phyloP scores from a whole-genome alignment of 2,329 filamentous ascomycete species.

The Aspergillus flavus region DNA sequence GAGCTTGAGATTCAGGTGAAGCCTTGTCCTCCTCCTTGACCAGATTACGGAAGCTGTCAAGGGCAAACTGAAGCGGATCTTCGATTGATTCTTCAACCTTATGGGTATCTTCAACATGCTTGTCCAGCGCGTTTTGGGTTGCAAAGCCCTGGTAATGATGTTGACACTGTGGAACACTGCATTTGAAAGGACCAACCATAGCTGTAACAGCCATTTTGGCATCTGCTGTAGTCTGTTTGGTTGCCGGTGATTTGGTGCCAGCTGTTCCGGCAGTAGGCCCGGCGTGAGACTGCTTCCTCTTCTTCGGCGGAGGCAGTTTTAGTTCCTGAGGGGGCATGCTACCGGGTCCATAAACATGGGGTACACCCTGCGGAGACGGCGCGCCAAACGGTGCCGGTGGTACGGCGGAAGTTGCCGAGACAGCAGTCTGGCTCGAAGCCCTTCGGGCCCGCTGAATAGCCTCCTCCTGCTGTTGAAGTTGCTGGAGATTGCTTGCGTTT shows the following conservation, averaged over 20 bases:
- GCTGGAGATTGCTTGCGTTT: constrained; percentile 52
- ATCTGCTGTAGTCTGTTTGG: constrained; percentile 42
- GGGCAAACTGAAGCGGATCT: constrained; percentile 58
- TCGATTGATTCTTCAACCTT: constrained; percentile 52
- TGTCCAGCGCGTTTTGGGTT: constrained; percentile 56
- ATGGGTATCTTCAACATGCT: constrained; percentile 58
- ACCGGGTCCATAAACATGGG: constrained; percentile 56
- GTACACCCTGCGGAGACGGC: constrained; percentile 59
- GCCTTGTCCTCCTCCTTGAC: constrained; percentile 49
- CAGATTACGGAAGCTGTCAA: constrained; percentile 56
- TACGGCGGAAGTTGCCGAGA: constrained; percentile 52
- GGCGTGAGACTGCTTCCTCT: constrained; percentile 55
- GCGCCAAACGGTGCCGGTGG: constrained; percentile 58
- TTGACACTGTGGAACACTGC: constrained; percentile 56
- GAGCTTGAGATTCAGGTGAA: constrained; percentile 17
- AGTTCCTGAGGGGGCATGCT: constrained; percentile 60
- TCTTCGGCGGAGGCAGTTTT: constrained; percentile 60
- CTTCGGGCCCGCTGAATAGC: constrained; percentile 42
- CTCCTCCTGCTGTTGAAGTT: constrained; percentile 50
- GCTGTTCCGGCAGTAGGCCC: constrained; percentile 30
- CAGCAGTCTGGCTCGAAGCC: constrained; percentile 40
- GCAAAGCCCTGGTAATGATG: constrained; percentile 57
- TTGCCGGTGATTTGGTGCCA: constrained; percentile 31
- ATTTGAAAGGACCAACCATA: constrained; percentile 54
- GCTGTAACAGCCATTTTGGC: constrained; percentile 41